Evolutionary conservation across 805 yeast species (phyloP).

Genomic region (Lipomyces orientalis): DNA sequence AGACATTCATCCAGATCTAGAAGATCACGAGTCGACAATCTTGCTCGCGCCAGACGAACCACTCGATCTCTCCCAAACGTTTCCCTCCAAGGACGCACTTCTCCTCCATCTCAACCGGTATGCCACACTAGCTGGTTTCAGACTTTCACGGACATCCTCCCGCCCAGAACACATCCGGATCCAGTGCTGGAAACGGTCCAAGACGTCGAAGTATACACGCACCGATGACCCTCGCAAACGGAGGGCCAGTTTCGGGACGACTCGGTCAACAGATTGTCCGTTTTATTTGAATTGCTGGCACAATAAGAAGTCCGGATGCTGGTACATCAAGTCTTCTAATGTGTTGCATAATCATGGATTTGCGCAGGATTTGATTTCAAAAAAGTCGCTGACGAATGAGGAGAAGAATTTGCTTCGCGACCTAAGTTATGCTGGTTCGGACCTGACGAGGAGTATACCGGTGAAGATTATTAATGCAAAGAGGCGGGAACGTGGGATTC

Average conservation of each 20-base stretch:
- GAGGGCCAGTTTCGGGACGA: constrained; percentile 29
- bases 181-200: constrained; percentile 36
- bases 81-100: constrained; percentile 34
- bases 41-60: constrained; percentile 24
- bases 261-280: constrained; percentile 34
- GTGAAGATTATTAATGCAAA: constrained; percentile 33
- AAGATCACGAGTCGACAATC: not conserved
- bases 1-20: constrained; percentile 4
- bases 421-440: constrained; percentile 32
- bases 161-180: constrained; percentile 36
- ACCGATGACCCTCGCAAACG: constrained; percentile 23
- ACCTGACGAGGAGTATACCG: constrained; percentile 28
- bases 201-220: constrained; percentile 33
- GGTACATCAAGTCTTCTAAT: constrained; percentile 35
- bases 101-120: constrained; percentile 29
- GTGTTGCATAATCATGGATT: constrained; percentile 30
- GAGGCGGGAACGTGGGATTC: constrained; percentile 27
- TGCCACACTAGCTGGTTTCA: constrained; percentile 28
- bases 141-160: constrained; percentile 34
- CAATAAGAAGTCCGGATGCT: constrained; percentile 32
- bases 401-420: constrained; percentile 23
- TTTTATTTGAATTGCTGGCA: constrained; percentile 36
- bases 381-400: constrained; percentile 25
- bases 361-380: constrained; percentile 25
- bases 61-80: constrained; percentile 26